Evolutionary conservation across 139 green algal genomes (phyloP).

Genomic region (Microglena sp.): DNA sequence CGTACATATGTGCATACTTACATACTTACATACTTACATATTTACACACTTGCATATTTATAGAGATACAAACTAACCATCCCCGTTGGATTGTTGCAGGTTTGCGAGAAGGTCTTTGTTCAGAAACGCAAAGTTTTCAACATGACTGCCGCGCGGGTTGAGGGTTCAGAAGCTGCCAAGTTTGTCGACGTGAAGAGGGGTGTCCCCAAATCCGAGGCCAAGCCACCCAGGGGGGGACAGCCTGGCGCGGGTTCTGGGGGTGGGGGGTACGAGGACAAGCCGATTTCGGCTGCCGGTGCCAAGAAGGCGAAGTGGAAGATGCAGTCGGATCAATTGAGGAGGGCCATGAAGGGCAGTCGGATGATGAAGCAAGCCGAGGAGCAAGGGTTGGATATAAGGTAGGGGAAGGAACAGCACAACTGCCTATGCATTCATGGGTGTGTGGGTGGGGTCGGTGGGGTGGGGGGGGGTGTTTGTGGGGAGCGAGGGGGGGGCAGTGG

Average conservation of each 20-base stretch:
- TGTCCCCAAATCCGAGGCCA: slow-evolving; percentile 19
- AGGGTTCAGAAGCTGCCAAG: slow-evolving; percentile 9
- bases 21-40: no score
- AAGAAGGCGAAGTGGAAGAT: slow-evolving; percentile 43
- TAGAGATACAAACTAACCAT: no score
- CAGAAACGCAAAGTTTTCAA: slow-evolving; percentile 27
- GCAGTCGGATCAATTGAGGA: slow-evolving; percentile 47
- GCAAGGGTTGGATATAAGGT: slow-evolving; percentile 16
- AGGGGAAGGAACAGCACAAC: no score
- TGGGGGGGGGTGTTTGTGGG: no score
- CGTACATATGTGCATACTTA: no score
- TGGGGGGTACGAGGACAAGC: not conserved
- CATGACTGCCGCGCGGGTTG: slow-evolving; percentile 11
- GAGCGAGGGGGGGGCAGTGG: no score
- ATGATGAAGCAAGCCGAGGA: slow-evolving; percentile 15
- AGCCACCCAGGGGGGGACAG: not conserved
- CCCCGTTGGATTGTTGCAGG: not conserved
- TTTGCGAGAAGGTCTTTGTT: slow-evolving; percentile 26
- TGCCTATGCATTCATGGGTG: no score
- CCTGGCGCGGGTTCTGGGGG: not conserved
- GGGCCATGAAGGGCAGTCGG: slow-evolving; percentile 28
- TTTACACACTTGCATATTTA: no score
- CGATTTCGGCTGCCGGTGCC: not conserved
- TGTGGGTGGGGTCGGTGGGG: no score
- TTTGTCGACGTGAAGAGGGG: slow-evolving; percentile 21